Conservation (phyloP, 768 basidiomycete genomes). For the Megacollybia marginata region DNA sequence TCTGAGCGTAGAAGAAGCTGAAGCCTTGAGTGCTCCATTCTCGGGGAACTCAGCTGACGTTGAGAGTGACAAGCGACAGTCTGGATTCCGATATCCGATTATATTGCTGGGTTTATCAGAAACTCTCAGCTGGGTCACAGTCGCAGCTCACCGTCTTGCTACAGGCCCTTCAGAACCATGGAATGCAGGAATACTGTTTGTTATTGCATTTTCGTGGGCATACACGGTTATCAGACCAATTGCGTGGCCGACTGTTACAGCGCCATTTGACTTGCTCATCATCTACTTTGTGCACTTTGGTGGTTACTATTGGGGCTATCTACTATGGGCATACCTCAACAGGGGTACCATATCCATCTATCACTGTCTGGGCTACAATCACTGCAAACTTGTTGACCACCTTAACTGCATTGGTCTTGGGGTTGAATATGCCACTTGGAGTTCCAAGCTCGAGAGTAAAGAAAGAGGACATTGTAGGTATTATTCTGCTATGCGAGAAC, state of each 20-base stretch:
- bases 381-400: slow-evolving; percentile 37
- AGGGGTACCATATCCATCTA: slow-evolving; percentile 32
- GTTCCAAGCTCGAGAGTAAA: slow-evolving; percentile 49
- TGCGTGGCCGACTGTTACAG: slow-evolving; percentile 43
- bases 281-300: slow-evolving; percentile 46
- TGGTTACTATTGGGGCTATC: slow-evolving; percentile 45
- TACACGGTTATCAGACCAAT: slow-evolving; percentile 56
- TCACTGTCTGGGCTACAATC: slow-evolving; percentile 19
- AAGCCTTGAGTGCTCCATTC: slow-evolving; percentile 38
- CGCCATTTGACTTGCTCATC: slow-evolving; percentile 55
- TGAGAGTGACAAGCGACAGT: slow-evolving; percentile 28
- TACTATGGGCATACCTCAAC: slow-evolving; percentile 43
- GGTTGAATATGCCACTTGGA: slow-evolving; percentile 57
- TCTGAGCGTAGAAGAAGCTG: slow-evolving; percentile 34
- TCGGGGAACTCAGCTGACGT: slow-evolving; percentile 11
- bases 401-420: slow-evolving; percentile 33
- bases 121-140: slow-evolving; percentile 50
- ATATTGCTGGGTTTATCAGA: slow-evolving; percentile 48
- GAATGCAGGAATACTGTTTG: slow-evolving; percentile 29
- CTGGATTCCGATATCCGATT: slow-evolving; percentile 22
- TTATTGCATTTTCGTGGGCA: slow-evolving; percentile 55
- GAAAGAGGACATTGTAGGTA: slow-evolving; percentile 56
- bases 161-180: slow-evolving; percentile 19
- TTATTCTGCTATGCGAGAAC: not conserved
- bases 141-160: slow-evolving; percentile 46